Evolutionary conservation across 805 yeast genomes (phyloP), one percentile per base, ranked within the genome.

Genomic region (Myxozyma neotropica): DNA sequence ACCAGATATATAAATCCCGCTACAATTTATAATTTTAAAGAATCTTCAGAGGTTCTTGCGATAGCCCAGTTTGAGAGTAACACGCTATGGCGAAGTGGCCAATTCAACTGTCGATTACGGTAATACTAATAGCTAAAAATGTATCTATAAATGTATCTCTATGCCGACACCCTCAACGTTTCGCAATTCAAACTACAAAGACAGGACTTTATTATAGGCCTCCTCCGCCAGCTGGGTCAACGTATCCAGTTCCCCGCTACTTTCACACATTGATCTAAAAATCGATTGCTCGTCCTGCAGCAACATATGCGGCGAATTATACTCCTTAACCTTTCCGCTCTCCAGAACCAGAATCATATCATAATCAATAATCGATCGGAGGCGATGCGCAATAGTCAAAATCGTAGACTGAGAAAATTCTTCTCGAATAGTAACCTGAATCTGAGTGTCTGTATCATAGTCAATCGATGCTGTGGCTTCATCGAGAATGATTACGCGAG

Each of bases 181-280:
- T n/a, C n/a, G n/a, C n/a, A n/a, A n/a, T n/a, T n/a, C n/a, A n/a
- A n/a, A n/a, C n/a, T n/a, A n/a, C n/a, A n/a, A n/a, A n/a, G n/a
- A n/a, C n/a, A n/a, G n/a, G n/a, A n/a, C 17, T 27, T 36, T 23
- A 15, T 39, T 48, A 35, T 53, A 60, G 26, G 65, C 61, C 50
- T 48, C 29, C 70, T 86, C 86, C 1, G 97, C 94, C 60, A 88
- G 72, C 67, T 81, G 82, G 24, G 83, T 77, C 69, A 93, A 80
- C 1, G 85, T 79, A 46, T 89, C 96, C 62, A 93, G 77, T 73
- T 93, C 98, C 46, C 99, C 99, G 70, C 95, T 87, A 73, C 89
- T 89, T 42, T 80, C 82, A 73, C 94, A 88, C 93, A 88, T 88
- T 55, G 82, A 78, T 68, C 81, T 78, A 74, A 88, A 88, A 10